These are phyloP conservation scores for Pichia cephalocereana DNA, from an alignment of 805 yeast species.

Conservation along the genomic window DNA sequence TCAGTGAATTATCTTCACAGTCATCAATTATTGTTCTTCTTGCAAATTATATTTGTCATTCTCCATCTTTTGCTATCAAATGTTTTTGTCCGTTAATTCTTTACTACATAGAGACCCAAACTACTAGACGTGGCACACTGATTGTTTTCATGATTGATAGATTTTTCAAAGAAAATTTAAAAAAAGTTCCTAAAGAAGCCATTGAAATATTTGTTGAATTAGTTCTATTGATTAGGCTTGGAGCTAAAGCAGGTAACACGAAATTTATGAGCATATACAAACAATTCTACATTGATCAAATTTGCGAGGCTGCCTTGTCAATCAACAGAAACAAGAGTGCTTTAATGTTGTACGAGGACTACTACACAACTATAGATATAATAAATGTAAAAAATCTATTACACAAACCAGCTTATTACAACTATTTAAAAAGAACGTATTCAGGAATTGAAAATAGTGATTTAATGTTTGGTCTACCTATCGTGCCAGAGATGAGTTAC, in stretches of 20 bases:
- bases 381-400: background rate
- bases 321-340: constrained; percentile 33
- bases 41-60: constrained; percentile 22
- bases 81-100: constrained; percentile 24
- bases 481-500: constrained; percentile 41
- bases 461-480: constrained; percentile 55
- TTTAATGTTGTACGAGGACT: constrained; percentile 41
- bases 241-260: constrained; percentile 22
- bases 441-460: constrained; percentile 52
- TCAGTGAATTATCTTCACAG: constrained; percentile 24
- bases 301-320: constrained; percentile 27
- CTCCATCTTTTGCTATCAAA: constrained; percentile 21
- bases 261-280: constrained; percentile 24
- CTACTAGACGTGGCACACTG: constrained; percentile 11
- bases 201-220: constrained; percentile 22
- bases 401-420: constrained; percentile 6
- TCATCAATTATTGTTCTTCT: constrained; percentile 27
- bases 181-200: constrained; percentile 7
- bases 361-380: constrained; percentile 11
- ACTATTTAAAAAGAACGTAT: constrained; percentile 32
- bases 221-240: constrained; percentile 31
- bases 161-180: constrained; percentile 15
- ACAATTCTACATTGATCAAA: constrained; percentile 21
- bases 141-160: constrained; percentile 15
- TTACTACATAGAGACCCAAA: constrained; percentile 17